These are phyloP conservation scores for Hypoxylon lienhwacheense DNA, from an alignment of 495 filamentous ascomycete species.

Conservation along the genomic window DNA sequence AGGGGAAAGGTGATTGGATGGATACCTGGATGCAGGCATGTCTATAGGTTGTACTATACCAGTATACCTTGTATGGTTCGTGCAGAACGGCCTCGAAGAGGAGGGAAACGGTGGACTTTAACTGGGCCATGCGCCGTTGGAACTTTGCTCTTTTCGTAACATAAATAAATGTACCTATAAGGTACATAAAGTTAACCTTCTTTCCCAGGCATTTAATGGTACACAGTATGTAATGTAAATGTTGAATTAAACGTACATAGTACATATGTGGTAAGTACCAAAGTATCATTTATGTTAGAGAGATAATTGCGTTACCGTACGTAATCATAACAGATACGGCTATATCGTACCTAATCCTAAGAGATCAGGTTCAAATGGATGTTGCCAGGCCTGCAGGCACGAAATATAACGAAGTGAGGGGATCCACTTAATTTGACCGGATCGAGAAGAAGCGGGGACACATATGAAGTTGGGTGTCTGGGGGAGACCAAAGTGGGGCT, in stretches of 20 bases:
- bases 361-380: too few species aligned
- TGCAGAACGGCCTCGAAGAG: constrained; percentile 26
- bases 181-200: not conserved
- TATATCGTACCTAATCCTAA: constrained; percentile 19
- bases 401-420: constrained; percentile 24
- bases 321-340: too few species aligned
- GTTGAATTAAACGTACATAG: too few species aligned
- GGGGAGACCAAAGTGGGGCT: constrained; percentile 25
- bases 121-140: constrained; percentile 8
- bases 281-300: too few species aligned
- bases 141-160: not conserved
- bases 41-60: not conserved
- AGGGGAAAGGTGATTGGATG: not conserved
- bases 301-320: too few species aligned
- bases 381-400: not conserved
- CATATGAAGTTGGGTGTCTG: constrained; percentile 28
- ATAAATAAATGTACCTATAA: too few species aligned
- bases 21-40: constrained; percentile 23
- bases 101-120: constrained; percentile 15
- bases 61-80: constrained; percentile 9
- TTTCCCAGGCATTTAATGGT: too few species aligned
- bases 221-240: too few species aligned
- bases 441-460: constrained; percentile 25
- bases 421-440: constrained; percentile 15
- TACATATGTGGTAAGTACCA: too few species aligned